Percentiles rank a stretch among this genome's conserved stretches.
These are phyloP conservation scores for Elongisporangium prolatum DNA, from an alignment of 352 stramenopile species.

Conservation along the genomic window DNA sequence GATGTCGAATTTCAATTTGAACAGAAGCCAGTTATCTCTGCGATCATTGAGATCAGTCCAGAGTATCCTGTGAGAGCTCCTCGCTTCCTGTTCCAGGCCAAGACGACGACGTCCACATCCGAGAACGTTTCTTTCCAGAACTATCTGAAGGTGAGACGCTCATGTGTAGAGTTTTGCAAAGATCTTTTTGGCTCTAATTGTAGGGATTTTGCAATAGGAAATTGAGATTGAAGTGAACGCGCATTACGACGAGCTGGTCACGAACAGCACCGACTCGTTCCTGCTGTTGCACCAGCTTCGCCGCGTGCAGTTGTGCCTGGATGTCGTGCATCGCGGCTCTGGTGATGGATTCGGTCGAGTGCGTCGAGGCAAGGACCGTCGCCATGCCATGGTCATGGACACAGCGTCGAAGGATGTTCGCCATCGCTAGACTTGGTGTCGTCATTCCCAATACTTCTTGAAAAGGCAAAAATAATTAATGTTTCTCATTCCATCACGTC, in stretches of 20 bases:
- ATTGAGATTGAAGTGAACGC: constrained; percentile 77
- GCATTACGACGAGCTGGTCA: constrained; percentile 56
- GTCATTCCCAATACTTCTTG: too few relatives aligned
- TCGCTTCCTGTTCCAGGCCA: constrained; percentile 56
- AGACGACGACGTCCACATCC: constrained; percentile 12
- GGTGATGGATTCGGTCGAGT: constrained; percentile 45
- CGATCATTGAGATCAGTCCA: constrained; percentile 52
- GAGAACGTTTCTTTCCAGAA: constrained; percentile 45
- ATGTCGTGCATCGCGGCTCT: constrained; percentile 36
- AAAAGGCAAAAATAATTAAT: neutral
- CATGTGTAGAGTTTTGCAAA: neutral
- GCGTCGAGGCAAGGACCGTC: constrained; percentile 66
- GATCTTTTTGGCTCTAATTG: neutral
- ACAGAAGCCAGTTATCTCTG: constrained; percentile 27
- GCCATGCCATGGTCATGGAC: constrained; percentile 64
- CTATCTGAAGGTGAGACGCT: constrained; percentile 44
- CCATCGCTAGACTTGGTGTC: constrained; percentile 37
- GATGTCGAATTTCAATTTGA: constrained; percentile 38
- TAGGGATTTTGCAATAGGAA: constrained; percentile 24
- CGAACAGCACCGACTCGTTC: constrained; percentile 32
- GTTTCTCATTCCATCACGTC: neutral
- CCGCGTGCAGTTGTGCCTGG: constrained; percentile 64
- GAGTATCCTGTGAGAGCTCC: constrained; percentile 64
- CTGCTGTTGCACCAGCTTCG: constrained; percentile 70
- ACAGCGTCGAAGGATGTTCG: constrained; percentile 49